Percentiles rank a stretch among this genome's conserved stretches.
phyloP scores from a whole-genome alignment of 2,329 filamentous ascomycete genomes.

The Talaromyces albobiverticillius region DNA sequence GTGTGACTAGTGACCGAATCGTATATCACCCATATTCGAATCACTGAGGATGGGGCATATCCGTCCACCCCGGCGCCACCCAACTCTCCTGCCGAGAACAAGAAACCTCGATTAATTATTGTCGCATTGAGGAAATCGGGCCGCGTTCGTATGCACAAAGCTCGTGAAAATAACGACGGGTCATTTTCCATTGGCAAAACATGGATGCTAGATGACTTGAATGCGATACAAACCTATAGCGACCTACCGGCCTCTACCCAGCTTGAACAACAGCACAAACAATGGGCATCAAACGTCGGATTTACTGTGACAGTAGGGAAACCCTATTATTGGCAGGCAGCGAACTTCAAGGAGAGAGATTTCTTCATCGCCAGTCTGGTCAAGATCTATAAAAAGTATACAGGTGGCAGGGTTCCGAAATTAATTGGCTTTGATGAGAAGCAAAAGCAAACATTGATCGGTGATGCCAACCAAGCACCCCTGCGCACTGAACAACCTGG shows the following conservation, averaged over 20 bases:
- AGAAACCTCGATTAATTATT: slow-evolving; percentile 89
- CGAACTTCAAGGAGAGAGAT: slow-evolving; percentile 93
- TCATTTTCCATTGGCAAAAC: slow-evolving; percentile 98
- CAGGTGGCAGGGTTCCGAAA: slow-evolving; percentile 75
- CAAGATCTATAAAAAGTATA: slow-evolving; percentile 97
- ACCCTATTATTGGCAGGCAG: slow-evolving; percentile 95
- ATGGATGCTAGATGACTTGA: slow-evolving; percentile 91
- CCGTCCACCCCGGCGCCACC: slow-evolving; percentile 83
- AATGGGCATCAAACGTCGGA: slow-evolving; percentile 79
- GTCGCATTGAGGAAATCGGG: slow-evolving; percentile 91
- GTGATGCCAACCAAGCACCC: slow-evolving; percentile 32
- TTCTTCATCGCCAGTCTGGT: slow-evolving; percentile 96
- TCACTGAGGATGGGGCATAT: slow-evolving; percentile 80
- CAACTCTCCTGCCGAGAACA: slow-evolving; percentile 66
- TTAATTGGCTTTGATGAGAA: slow-evolving; percentile 77
- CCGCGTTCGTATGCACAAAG: slow-evolving; percentile 92
- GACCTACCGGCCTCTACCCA: slow-evolving; percentile 57
- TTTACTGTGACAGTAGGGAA: slow-evolving; percentile 89
- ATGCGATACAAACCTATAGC: slow-evolving; percentile 77
- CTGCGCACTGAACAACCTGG: slow-evolving; percentile 21
- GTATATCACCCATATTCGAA: slow-evolving; percentile 95
- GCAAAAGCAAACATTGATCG: slow-evolving; percentile 73
- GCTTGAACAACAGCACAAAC: slow-evolving; percentile 59
- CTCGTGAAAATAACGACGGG: slow-evolving; percentile 89
- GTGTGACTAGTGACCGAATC: slow-evolving; percentile 69